Conservation (phyloP, 163 green algal genomes). For the Chlamydomonas reinhardtii region DNA sequence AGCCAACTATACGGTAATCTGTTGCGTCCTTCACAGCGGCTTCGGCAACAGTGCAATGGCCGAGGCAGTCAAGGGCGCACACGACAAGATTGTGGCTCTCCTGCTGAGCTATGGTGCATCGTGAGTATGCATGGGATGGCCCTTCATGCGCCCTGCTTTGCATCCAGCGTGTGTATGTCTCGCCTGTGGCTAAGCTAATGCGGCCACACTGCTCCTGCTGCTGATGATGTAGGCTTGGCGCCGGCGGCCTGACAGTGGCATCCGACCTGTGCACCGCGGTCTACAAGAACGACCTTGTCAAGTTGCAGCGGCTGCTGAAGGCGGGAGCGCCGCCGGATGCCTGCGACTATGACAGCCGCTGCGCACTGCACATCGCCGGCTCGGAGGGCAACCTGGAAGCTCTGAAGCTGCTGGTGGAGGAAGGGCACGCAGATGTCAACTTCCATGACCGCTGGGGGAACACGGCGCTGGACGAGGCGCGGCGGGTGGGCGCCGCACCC, state of each 20-base stretch:
- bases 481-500: conserved; percentile 52
- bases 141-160: too few species aligned
- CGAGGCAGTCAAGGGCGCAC: neutral
- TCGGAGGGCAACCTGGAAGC: conserved; percentile 52
- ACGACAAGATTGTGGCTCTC: conserved; percentile 4
- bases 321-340: conserved; percentile 59
- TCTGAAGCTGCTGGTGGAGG: conserved; percentile 45
- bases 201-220: too few species aligned
- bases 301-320: conserved; percentile 60
- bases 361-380: conserved; percentile 69
- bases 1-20: too few species aligned
- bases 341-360: conserved; percentile 69
- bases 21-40: neutral
- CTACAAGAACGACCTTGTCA: conserved; percentile 57
- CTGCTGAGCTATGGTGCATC: conserved; percentile 1
- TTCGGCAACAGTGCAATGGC: conserved; percentile 24
- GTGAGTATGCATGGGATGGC: too few species aligned
- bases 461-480: conserved; percentile 64
- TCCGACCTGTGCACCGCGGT: conserved; percentile 10
- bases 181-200: too few species aligned
- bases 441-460: conserved; percentile 64
- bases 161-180: too few species aligned
- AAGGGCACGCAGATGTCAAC: conserved; percentile 12
- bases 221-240: neutral
- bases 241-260: neutral